Evolutionary conservation across 257 asterid genomes (phyloP), one percentile per base, ranked within the genome.

Genomic region (Asclepias syriaca): DNA sequence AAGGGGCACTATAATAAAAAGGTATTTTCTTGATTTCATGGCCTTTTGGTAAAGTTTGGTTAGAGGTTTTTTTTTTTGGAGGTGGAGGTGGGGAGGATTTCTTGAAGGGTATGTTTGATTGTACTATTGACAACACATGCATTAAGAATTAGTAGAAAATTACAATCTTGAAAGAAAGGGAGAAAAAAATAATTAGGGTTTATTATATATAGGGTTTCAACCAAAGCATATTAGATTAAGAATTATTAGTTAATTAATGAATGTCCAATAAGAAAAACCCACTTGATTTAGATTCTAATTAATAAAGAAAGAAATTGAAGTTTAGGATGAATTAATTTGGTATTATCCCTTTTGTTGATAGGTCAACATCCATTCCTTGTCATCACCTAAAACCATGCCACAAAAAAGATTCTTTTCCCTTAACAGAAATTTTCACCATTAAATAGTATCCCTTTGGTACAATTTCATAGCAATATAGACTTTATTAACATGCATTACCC

Each of bases 341-440:
- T 77, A 72, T 80, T 82, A 82, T 79, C 85, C 78, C 60, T 29
- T 81, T 75, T 74, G 84, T 81, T 84, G 80, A 82, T 75, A 70
- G 86, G 88, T 84, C 86, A 79, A 73, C 86, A 82, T 84, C 88
- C 80, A 64, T 69, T 68, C 83, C 78, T 70, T 75, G 78, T 80
- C 82, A 79, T 66, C 83, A 77, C 83, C 85, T 82, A 78, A 82
- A 82, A 65, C 72, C 77, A 81, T 74, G 70, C 81, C 81, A 69
- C 55, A 66, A 59, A 58, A 43, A 69, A 72, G 75, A 84, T 81
- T 80, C 77, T 68, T 69, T 66, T 77, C 75, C 76, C 68, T 59
- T 67, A 51, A 69, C 21, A 65, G 48, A 77, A 49, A 39, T 70
- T 65, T 59, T 13, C 61, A 22, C 61, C 34, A 43, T 74, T 81